These are phyloP conservation scores for Oidiodendron maius DNA, from an alignment of 495 filamentous ascomycete species.

Conservation along the genomic window DNA sequence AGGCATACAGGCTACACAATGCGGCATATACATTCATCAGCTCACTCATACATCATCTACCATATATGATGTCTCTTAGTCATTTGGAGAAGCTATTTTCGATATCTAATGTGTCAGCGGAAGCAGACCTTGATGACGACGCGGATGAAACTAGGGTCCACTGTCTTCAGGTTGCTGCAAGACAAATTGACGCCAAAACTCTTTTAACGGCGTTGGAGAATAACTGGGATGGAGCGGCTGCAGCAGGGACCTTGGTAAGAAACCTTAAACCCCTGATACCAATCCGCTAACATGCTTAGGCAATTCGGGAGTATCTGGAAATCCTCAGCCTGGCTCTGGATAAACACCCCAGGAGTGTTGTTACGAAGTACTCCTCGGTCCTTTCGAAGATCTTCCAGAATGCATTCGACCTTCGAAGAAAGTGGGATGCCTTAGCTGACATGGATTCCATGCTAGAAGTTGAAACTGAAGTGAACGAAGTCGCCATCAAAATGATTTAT, in stretches of 20 bases:
- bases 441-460: constrained; percentile 47
- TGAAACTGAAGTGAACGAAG: constrained; percentile 59
- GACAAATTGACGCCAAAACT: constrained; percentile 60
- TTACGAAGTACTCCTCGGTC: constrained; percentile 60
- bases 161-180: constrained; percentile 65
- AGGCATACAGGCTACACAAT: constrained; percentile 64
- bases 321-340: constrained; percentile 63
- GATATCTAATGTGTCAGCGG: constrained; percentile 65
- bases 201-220: constrained; percentile 62
- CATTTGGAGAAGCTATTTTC: constrained; percentile 65
- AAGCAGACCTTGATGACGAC: constrained; percentile 43
- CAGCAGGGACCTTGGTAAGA: constrained; percentile 52
- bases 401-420: constrained; percentile 62
- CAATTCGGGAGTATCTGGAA: constrained; percentile 60
- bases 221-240: constrained; percentile 60
- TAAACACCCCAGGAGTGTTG: constrained; percentile 65
- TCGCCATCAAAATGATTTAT: constrained; percentile 82
- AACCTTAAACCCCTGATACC: background rate
- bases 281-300: constrained; percentile 34
- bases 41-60: constrained; percentile 71
- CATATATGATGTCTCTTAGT: constrained; percentile 73
- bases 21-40: constrained; percentile 73
- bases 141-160: constrained; percentile 59
- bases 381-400: constrained; percentile 67
- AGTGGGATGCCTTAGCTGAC: constrained; percentile 12